phyloP scores from a whole-genome alignment of 2,329 filamentous ascomycete species.

The Monilinia vaccinii-corymbosi region DNA sequence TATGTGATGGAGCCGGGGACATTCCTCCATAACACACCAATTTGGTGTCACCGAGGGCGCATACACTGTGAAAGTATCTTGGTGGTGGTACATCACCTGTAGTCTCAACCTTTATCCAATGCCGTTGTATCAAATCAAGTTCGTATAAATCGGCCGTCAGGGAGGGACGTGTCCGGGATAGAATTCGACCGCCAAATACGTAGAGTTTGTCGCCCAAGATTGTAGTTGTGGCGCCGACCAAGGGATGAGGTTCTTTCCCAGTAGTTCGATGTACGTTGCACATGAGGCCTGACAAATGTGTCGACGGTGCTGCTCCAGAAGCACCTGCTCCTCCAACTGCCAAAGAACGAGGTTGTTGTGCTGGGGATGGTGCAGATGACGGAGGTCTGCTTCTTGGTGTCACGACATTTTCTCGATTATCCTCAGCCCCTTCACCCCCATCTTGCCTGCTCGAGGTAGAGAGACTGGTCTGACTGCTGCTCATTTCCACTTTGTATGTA shows the following conservation, averaged over 20 bases:
- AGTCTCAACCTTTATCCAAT: conserved; percentile 87
- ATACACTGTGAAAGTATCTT: conserved; percentile 95
- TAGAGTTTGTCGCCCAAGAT: conserved; percentile 93
- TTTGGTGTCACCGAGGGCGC: conserved; percentile 86
- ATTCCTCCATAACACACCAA: conserved; percentile 97
- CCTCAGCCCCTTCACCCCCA: conserved; percentile 36
- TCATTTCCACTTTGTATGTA: conserved; percentile 18
- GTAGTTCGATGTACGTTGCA: conserved; percentile 77
- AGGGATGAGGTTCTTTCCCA: conserved; percentile 77
- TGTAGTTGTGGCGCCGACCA: conserved; percentile 92
- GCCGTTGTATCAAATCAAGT: conserved; percentile 77
- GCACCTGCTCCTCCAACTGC: conserved; percentile 32
- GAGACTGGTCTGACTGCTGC: conserved; percentile 38
- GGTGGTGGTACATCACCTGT: conserved; percentile 80
- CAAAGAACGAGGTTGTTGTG: conserved; percentile 34
- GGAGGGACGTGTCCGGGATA: conserved; percentile 72
- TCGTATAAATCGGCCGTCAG: conserved; percentile 92
- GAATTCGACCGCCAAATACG: conserved; percentile 84
- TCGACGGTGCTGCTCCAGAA: conserved; percentile 34
- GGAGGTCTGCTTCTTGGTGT: conserved; percentile 44
- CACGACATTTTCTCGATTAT: conserved; percentile 35
- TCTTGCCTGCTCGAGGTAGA: conserved; percentile 36
- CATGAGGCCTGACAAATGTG: conserved; percentile 57
- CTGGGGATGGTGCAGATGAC: conserved; percentile 50
- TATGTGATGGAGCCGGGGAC: conserved; percentile 58